Base-by-base conservation (phyloP, 768 basidiomycete species). In the Panus rudis region DNA sequence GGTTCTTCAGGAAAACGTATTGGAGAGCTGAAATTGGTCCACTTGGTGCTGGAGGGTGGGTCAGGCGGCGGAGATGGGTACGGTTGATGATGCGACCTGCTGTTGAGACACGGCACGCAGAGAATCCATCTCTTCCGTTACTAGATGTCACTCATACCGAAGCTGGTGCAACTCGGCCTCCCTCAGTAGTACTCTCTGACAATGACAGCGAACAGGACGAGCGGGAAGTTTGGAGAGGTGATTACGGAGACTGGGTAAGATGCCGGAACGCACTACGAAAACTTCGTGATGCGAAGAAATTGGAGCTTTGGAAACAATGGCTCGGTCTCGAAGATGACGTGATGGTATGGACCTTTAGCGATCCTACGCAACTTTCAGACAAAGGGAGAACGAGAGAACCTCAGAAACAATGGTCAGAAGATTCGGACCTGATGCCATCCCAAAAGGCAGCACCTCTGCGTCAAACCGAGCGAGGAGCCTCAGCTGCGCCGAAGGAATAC, bases 41-140 rank as follows among this genome's bases (percentile, higher is more conserved):
- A 20, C 54, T 81, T 32, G 77, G 77, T 55, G 63, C 75, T 6
- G 83, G 83, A 25, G 82, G 81, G 3, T 87, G 75, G 74, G 88
- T 92, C 26, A 71, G 88, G 24, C 68, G 88, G 35, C 70, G 88
- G 37, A 69, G 83, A n/a, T 92, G 89, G 89, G 65, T 92, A 25
- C 73, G 88, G 38, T 68, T 91, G 21, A 91, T 91, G 89, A 75
- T 87, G 69, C 72, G 81, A 12, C 82, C 84, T 3, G 75, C 69
- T n/a, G n/a, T n/a, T n/a, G 51, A 63, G 22, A 21, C 47, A 35
- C 30, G 30, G 16, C 45, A 41, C 21, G 19, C 33, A 13, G 41
- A 23, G 19, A 46, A 41, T 39, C 30, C 30, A 21, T 24, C 4
- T 28, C 41, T 14, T 41, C 32, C 7, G 37, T 37, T 3, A n/a